Percentiles rank a stretch among this genome's conserved stretches.
These are phyloP conservation scores for Pestalotiopsis sp. DNA, from an alignment of 2,329 filamentous ascomycete species.

Conservation along the genomic window DNA sequence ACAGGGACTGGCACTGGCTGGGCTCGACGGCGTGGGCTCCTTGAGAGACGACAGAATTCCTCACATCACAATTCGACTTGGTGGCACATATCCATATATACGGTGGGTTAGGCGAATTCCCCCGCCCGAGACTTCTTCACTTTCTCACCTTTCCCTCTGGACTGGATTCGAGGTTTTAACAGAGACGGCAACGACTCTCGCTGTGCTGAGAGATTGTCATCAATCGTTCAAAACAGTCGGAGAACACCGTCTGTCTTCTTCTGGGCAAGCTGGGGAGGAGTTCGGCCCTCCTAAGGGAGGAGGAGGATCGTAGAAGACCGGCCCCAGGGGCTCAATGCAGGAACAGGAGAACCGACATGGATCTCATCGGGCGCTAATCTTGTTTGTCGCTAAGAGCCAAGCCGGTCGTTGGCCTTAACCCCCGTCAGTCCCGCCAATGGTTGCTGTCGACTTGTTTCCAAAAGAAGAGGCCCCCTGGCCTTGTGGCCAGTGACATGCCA, in stretches of 20 bases:
- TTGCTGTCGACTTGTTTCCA: conserved; percentile 8
- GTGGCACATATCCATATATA: not conserved
- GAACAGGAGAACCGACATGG: conserved; percentile 21
- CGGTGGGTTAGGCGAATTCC: not conserved
- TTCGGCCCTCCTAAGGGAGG: conserved; percentile 4
- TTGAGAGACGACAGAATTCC: not conserved
- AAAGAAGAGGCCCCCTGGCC: conserved; percentile 6
- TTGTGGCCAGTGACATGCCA: conserved; percentile 3
- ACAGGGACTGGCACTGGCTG: not conserved
- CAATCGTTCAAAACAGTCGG: not conserved
- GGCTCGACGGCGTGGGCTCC: not conserved
- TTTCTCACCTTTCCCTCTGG: not conserved
- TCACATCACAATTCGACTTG: not conserved
- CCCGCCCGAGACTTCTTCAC: not conserved
- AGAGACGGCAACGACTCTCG: not conserved
- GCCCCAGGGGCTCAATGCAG: conserved; percentile 23
- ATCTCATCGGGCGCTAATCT: conserved; percentile 13
- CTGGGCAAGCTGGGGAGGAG: not conserved
- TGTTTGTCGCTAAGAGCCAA: conserved; percentile 9
- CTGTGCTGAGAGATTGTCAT: not conserved
- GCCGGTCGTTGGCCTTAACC: conserved; percentile 13
- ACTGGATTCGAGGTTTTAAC: not conserved
- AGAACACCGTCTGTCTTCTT: not conserved
- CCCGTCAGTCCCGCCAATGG: conserved; percentile 7
- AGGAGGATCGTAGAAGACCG: conserved; percentile 10